phyloP scores from a whole-genome alignment of 2,329 filamentous ascomycete genomes.

The Graphilbum sp. region DNA sequence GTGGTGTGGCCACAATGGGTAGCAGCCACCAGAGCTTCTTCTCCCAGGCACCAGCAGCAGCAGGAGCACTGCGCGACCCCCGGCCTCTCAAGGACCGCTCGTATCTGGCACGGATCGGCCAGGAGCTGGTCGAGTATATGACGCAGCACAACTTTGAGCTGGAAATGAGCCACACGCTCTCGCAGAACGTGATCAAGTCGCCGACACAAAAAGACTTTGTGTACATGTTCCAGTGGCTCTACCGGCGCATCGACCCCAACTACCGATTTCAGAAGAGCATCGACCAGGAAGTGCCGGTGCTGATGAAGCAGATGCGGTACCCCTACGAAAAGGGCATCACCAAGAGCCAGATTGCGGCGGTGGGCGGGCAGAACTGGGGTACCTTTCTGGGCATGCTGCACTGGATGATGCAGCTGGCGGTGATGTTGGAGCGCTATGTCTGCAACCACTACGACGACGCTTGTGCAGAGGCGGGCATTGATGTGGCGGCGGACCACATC shows the following conservation, averaged over 20 bases:
- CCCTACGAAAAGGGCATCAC: conserved; percentile 92
- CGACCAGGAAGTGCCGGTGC: conserved; percentile 82
- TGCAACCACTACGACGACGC: conserved; percentile 74
- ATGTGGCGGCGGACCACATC: conserved; percentile 78
- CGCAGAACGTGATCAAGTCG: conserved; percentile 77
- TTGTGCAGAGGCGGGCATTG: conserved; percentile 72
- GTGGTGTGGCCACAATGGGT: conserved; percentile 24
- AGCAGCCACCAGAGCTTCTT: conserved; percentile 82
- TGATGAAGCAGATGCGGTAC: conserved; percentile 86
- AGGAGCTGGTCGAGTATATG: conserved; percentile 83
- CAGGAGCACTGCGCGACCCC: conserved; percentile 73
- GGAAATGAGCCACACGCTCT: conserved; percentile 91
- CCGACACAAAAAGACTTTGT: conserved; percentile 98
- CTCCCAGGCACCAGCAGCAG: conserved; percentile 64
- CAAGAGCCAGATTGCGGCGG: conserved; percentile 87
- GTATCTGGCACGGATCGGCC: conserved; percentile 68
- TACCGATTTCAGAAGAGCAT: conserved; percentile 91
- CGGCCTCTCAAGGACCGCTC: conserved; percentile 67
- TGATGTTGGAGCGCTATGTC: conserved; percentile 79
- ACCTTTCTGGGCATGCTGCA: conserved; percentile 87
- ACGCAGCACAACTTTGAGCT: conserved; percentile 91
- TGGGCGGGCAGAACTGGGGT: conserved; percentile 93
- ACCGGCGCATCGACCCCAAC: conserved; percentile 85
- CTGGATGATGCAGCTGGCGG: conserved; percentile 97
- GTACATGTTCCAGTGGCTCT: conserved; percentile 94